Evolutionary conservation across 345 rosid genomes (phyloP).

Genomic region (Syzygium aqueum): DNA sequence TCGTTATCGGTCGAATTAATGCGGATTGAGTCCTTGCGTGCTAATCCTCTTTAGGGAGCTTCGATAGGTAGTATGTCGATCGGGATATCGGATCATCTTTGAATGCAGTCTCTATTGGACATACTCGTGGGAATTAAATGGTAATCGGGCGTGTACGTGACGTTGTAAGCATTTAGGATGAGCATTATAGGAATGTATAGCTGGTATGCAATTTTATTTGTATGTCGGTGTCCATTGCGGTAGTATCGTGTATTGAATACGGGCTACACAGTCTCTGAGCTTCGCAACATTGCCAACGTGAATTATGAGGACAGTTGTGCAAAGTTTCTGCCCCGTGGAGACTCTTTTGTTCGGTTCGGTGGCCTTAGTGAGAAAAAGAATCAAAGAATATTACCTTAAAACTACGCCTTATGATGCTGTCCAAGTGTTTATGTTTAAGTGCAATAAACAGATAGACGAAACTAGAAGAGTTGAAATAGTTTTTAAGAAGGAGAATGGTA

Average conservation of each 20-base stretch:
- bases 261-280: neutral
- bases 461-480: neutral
- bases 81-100: neutral
- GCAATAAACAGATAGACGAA: neutral
- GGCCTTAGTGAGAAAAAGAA: neutral
- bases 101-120: neutral
- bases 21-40: neutral
- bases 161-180: neutral
- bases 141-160: neutral
- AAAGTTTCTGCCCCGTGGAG: neutral
- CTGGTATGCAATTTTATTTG: neutral
- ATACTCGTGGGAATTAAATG: neutral
- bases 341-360: neutral
- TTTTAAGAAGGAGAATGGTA: neutral
- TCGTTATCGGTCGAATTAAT: neutral
- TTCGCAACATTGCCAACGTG: neutral
- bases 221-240: neutral
- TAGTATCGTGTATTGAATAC: neutral
- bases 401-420: neutral
- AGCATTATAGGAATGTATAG: neutral
- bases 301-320: neutral
- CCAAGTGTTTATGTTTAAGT: neutral
- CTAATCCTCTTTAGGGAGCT: neutral
- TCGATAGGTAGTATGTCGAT: neutral
- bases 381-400: neutral